A percentile compares a stretch with the other conserved stretches of the same genome.
These are phyloP conservation scores for Rhizomucor miehei DNA, from an alignment of 371 early-diverging fungal species.

Conservation along the genomic window DNA sequence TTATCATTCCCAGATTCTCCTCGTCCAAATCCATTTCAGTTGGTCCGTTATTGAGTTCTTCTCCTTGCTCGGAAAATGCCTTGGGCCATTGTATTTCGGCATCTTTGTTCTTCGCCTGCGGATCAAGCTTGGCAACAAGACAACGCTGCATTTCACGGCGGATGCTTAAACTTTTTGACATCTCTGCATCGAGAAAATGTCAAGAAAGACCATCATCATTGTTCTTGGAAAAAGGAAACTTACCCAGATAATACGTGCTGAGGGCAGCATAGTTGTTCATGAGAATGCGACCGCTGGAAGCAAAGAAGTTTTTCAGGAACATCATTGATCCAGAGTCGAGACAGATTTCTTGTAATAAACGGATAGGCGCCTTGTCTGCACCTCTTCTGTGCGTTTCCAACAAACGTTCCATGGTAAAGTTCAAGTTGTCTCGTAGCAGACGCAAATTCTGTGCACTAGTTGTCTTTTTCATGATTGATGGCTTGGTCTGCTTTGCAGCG, in stretches of 20 bases:
- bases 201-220: background rate
- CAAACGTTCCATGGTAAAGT: conserved; percentile 19
- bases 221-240: background rate
- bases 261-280: conserved; percentile 17
- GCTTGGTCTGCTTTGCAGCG: conserved; percentile 9
- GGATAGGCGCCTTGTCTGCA: conserved; percentile 12
- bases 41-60: conserved; percentile 14
- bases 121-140: conserved; percentile 33
- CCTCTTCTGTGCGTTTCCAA: conserved; percentile 15
- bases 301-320: conserved; percentile 24
- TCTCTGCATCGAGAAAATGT: conserved; percentile 25
- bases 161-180: conserved; percentile 46
- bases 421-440: conserved; percentile 16
- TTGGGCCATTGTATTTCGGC: conserved; percentile 30
- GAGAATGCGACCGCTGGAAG: conserved; percentile 5
- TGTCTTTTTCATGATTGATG: conserved; percentile 2
- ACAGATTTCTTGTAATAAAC: conserved; percentile 21
- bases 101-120: background rate
- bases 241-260: conserved; percentile 35
- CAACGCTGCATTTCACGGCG: conserved; percentile 55
- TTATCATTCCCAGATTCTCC: background rate
- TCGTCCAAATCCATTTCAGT: conserved; percentile 6
- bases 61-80: background rate
- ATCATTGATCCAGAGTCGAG: conserved; percentile 11
- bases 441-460: conserved; percentile 3